phyloP scores from a whole-genome alignment of 2,329 filamentous ascomycete species.

The Nannizziopsis barbatae region DNA sequence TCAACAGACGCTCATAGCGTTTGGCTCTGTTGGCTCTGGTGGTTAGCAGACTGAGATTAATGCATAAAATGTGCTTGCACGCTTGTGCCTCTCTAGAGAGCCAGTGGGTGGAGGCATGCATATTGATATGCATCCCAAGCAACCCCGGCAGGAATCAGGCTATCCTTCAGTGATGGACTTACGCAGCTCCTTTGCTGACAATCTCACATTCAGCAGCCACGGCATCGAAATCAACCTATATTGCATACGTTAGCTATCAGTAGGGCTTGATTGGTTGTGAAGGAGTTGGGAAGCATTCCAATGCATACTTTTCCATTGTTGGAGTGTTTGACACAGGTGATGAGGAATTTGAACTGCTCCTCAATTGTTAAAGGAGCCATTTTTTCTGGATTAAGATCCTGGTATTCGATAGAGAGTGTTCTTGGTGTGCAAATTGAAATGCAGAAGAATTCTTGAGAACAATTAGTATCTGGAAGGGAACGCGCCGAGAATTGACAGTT shows the following conservation, averaged over 20 bases:
- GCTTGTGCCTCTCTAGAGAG: too few species aligned
- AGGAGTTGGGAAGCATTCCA: background rate
- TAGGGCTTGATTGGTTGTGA: background rate
- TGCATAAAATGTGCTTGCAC: too few species aligned
- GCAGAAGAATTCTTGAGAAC: background rate
- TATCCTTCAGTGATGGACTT: slow-evolving; percentile 31
- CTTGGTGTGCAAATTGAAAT: background rate
- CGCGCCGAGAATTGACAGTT: background rate
- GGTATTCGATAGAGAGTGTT: background rate
- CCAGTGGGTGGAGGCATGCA: too few species aligned
- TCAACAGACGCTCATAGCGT: slow-evolving; percentile 56
- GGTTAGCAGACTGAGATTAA: background rate
- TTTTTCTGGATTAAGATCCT: background rate
- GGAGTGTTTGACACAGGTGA: slow-evolving; percentile 53
- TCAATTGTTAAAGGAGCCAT: slow-evolving; percentile 44
- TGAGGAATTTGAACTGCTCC: slow-evolving; percentile 54
- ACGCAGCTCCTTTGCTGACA: slow-evolving; percentile 58
- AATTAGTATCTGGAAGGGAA: background rate
- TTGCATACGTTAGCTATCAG: slow-evolving; percentile 5
- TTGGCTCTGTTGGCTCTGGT: slow-evolving; percentile 44
- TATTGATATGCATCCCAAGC: background rate
- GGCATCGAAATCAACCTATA: slow-evolving; percentile 52
- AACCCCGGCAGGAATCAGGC: background rate
- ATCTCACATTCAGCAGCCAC: slow-evolving; percentile 56
- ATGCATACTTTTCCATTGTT: slow-evolving; percentile 47